phyloP scores from a whole-genome alignment of 495 filamentous ascomycete species.

The Lophiostoma macrostomum region DNA sequence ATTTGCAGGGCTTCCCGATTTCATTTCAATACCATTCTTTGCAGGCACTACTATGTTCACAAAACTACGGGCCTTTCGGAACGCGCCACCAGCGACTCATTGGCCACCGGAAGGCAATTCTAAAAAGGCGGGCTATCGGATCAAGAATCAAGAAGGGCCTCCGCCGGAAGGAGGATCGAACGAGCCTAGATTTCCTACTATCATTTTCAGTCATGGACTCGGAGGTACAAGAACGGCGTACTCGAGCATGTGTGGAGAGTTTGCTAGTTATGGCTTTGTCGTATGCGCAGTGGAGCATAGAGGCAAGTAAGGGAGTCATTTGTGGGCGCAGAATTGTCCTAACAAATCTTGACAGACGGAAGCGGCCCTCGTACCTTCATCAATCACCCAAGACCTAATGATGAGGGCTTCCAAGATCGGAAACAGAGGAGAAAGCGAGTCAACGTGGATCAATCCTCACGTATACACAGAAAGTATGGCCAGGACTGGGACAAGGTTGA shows the following conservation, averaged over 20 bases:
- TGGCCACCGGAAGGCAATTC: conserved; percentile 42
- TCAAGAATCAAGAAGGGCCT: conserved; percentile 34
- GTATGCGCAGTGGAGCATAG: conserved; percentile 47
- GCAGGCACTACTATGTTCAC: conserved; percentile 53
- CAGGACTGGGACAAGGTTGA: conserved; percentile 42
- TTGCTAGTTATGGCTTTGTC: conserved; percentile 49
- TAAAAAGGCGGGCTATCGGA: conserved; percentile 28
- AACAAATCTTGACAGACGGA: too few relatives aligned
- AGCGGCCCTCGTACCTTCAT: conserved; percentile 44
- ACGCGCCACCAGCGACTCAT: conserved; percentile 45
- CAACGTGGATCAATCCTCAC: conserved; percentile 36
- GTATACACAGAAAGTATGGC: too few relatives aligned
- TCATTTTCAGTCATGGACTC: conserved; percentile 49
- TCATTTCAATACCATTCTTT: conserved; percentile 47
- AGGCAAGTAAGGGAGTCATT: too few relatives aligned
- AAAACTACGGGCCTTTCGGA: conserved; percentile 56
- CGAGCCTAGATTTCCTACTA: conserved; percentile 43
- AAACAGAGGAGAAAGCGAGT: conserved; percentile 32
- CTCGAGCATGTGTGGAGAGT: conserved; percentile 46
- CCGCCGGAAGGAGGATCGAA: conserved; percentile 33
- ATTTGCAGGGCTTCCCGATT: conserved; percentile 48
- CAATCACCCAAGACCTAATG: conserved; percentile 39
- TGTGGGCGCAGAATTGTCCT: too few relatives aligned
- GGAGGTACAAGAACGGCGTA: conserved; percentile 47
- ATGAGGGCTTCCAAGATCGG: conserved; percentile 33